phyloP scores from a whole-genome alignment of 306 rosid genomes.

The Canavalia ensiformis region DNA sequence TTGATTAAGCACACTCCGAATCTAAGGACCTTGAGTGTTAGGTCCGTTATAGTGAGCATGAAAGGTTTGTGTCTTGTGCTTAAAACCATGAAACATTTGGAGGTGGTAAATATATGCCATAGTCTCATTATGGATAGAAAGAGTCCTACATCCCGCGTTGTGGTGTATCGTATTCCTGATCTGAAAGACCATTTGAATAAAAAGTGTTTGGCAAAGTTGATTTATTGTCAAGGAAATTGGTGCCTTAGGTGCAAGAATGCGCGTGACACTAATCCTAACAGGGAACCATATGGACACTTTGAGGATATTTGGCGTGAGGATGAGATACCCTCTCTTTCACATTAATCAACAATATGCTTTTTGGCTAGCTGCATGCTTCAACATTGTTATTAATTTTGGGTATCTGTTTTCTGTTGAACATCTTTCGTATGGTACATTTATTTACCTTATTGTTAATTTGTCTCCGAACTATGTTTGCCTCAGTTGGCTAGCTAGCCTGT shows the following conservation, averaged over 20 bases:
- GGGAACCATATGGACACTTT: too few relatives aligned
- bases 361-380: too few relatives aligned
- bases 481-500: too few relatives aligned
- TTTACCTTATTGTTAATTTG: too few relatives aligned
- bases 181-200: background rate
- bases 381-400: too few relatives aligned
- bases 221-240: background rate
- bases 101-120: constrained; percentile 46
- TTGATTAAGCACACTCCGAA: background rate
- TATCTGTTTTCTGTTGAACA: too few relatives aligned
- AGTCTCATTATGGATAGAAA: background rate
- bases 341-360: background rate
- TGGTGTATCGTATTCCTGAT: background rate
- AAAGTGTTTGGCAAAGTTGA: background rate
- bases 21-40: constrained; percentile 42
- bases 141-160: accelerated
- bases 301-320: constrained; percentile 32
- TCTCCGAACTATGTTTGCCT: too few relatives aligned
- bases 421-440: too few relatives aligned
- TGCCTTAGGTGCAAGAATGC: constrained; percentile 1
- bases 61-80: constrained; percentile 34
- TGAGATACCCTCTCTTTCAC: constrained; percentile 13
- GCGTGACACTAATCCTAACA: too few relatives aligned
- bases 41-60: background rate
- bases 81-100: constrained; percentile 2